Base-by-base conservation (phyloP, 2,329 filamentous ascomycete genomes). In the Stemphylium lycopersici region DNA sequence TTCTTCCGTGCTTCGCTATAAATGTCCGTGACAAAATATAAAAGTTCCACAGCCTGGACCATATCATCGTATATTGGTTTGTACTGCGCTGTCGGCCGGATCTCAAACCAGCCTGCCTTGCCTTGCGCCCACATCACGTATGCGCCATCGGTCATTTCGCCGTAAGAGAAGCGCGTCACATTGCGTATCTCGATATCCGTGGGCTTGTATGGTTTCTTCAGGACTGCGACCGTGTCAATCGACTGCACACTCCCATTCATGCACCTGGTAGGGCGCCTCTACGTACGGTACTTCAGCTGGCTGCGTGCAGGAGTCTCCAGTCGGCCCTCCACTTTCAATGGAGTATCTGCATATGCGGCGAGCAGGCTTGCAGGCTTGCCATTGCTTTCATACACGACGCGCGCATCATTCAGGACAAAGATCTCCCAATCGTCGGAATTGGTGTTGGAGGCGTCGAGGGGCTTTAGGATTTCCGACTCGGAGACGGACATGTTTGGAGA, bases 111-210 rank as follows among this genome's bases (percentile, higher is more conserved):
- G 39, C 87, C 88, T 11, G 86, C 82, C 48, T 78, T 71, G 33
- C 86, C 86, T 26, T 81, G 78, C 1, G 87, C 85, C 89, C 89
- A 91, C 26, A 90, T 77, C n/a, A 83, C 78, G 3, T 84, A 79
- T 15, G 79, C 77, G 0, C 80, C 80, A 45, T 83, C 81, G 29
- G 88, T 84, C 11, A 86, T 75, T 57, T 80, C 74, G 13, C 78
- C 80, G 59, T 81, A 82, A 3, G 79, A 75, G 60, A 77, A 81
- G 36, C 73, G 74, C 6, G 71, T 74, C 4, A 83, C 79, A 31
- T 80, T 75, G n/a, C 77, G 73, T 47, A 90, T 79, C 59, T 88
- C 83, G 56, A 90, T 79, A 38, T 73, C 66, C 20, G 61, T 54
- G 31, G 71, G 64, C 46, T 66, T 71, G 52, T 66, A 71, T 2